Evolutionary conservation across 352 stramenopile species (phyloP).

Genomic region (Phytophthora aleatoria): DNA sequence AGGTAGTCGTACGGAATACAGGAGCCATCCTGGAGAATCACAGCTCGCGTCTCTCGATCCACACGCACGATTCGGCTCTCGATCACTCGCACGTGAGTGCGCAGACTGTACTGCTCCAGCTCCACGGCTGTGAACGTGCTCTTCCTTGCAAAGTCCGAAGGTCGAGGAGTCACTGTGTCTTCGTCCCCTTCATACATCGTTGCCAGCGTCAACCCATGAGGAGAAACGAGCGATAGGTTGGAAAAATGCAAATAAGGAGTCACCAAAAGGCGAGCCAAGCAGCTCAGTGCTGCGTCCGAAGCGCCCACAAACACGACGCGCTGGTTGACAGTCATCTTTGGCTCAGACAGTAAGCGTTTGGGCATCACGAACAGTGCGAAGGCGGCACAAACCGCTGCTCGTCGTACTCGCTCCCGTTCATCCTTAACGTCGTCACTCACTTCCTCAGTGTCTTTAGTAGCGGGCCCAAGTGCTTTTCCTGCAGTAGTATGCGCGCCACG

Average conservation of each 20-base stretch:
- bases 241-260: conserved; percentile 88
- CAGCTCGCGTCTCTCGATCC: conserved; percentile 64
- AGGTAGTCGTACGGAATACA: conserved; percentile 88
- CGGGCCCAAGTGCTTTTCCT: neutral
- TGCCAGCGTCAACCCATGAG: conserved; percentile 60
- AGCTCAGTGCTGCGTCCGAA: conserved; percentile 79
- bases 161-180: neutral
- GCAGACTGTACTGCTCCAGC: conserved; percentile 63
- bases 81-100: conserved; percentile 65
- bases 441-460: conserved; percentile 28
- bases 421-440: conserved; percentile 56
- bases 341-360: conserved; percentile 85
- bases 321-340: conserved; percentile 82
- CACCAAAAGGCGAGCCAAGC: conserved; percentile 73
- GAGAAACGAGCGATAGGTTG: conserved; percentile 87
- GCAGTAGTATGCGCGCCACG: conserved; percentile 22
- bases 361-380: conserved; percentile 89
- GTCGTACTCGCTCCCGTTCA: conserved; percentile 37
- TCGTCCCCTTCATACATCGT: conserved; percentile 22
- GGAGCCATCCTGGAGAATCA: conserved; percentile 83
- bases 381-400: conserved; percentile 21
- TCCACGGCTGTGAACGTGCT: conserved; percentile 48
- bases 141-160: conserved; percentile 56
- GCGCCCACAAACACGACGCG: conserved; percentile 88
- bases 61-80: conserved; percentile 71